These are phyloP conservation scores for Linderniella brevidens DNA, from an alignment of 257 asterid species.

Conservation along the genomic window DNA sequence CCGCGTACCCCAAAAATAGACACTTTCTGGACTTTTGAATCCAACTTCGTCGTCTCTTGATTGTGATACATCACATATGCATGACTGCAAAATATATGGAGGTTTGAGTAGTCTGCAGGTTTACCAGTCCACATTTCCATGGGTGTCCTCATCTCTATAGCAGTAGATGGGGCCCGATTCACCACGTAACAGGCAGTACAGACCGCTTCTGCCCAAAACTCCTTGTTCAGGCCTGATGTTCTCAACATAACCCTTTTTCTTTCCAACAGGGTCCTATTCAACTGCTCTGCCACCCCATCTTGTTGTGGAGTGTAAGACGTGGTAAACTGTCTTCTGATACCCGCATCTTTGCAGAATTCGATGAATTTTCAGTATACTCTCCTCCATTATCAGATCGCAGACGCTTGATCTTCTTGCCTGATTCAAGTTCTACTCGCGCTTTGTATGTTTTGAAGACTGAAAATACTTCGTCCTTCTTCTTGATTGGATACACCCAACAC, in stretches of 20 bases:
- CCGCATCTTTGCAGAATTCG: not conserved
- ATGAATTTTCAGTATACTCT: not conserved
- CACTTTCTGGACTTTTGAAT: constrained; percentile 11
- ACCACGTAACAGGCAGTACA: constrained; percentile 10
- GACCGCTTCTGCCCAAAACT: constrained; percentile 6
- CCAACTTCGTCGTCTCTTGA: constrained; percentile 9
- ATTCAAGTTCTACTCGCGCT: constrained; percentile 6
- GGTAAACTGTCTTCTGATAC: constrained; percentile 5
- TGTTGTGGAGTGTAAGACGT: constrained; percentile 11
- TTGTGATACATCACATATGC: constrained; percentile 1
- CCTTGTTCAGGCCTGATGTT: constrained; percentile 7
- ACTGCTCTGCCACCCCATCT: constrained; percentile 12
- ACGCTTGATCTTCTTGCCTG: not conserved
- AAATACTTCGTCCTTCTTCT: constrained; percentile 1
- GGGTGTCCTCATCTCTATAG: constrained; percentile 9
- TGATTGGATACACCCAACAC: constrained; percentile 11
- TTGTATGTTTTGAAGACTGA: not conserved
- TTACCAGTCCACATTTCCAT: constrained; percentile 15
- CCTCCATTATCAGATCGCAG: not conserved
- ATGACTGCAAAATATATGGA: constrained; percentile 12
- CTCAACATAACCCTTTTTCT: constrained; percentile 8
- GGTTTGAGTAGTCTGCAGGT: constrained; percentile 8
- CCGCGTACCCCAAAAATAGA: constrained; percentile 4
- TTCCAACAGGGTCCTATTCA: constrained; percentile 8
- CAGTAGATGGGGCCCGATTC: constrained; percentile 8